Base-by-base conservation (phyloP, 2,329 filamentous ascomycete genomes). In the Purpureocillium lavendulum region DNA sequence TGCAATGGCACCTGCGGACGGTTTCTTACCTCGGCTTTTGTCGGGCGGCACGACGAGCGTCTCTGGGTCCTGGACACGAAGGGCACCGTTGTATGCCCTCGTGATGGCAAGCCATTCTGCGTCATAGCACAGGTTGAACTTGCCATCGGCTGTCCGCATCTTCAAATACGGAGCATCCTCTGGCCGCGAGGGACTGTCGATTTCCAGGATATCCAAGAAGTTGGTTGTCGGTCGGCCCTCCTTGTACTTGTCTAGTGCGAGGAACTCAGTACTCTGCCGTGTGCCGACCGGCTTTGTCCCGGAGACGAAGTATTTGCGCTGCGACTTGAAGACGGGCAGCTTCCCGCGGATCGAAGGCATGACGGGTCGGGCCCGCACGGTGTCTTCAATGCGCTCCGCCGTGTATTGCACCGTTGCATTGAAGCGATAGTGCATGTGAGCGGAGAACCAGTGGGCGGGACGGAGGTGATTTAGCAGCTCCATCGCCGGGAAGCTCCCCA, bases 41-140 rank as follows among this genome's bases (percentile, higher is more conserved):
- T 97, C 86, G 10, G 81, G 67, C 0, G 73, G 67, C 3, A 59
- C 60, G 57, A 94, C 94, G 38, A 72, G 63, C 2, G 68, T 73
- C 57, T 92, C 79, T 6, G 68, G 68, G 46, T 82, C 69, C 41
- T 85, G 84, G 29, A 89, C 65, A 2, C 66, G 61, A 2, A 92
- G 69, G 30, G 77, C 70, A 3, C 67, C 52, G 29, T 84, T 77
- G 55, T 96, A 92, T 9, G 80, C 82, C 33, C 90, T 83, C 12
- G 82, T 89, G 46, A 98, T 96, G 31, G 92, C 84, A 8, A 98
- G 78, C 89, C 90, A 98, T 64, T 98, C 92, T 11, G 82, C 78
- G 59, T 97, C 92, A 57, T 97, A 97, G 21, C 21, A 26, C 21
- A 26, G 21, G 5, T 26, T 5, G 21, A 26, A 26, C 21, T 26